Base-by-base conservation (phyloP, 2,329 filamentous ascomycete genomes). In the Verticillium tricorpus region DNA sequence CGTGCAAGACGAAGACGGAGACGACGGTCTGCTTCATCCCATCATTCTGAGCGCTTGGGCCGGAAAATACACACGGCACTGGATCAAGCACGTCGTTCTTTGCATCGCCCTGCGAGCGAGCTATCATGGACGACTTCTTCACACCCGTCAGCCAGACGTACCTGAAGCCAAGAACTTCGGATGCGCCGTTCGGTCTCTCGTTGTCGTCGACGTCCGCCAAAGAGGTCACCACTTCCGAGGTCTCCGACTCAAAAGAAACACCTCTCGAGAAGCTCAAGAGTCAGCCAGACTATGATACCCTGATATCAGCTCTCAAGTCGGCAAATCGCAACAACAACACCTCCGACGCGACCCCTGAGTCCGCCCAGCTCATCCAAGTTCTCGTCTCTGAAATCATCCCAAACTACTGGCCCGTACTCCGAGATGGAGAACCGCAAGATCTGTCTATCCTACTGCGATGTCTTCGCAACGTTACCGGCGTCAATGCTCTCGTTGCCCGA, bases 401-500 rank as follows among this genome's bases (percentile, higher is more conserved):
- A 1, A 91, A 93, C 70, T 96, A 94, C 74, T 98, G 95, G 94
- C 71, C 80, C 3, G 69, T 86, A 9, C 70, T 94, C 17, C 76
- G 79, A 40, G 82, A 84, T 62, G 77, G 76, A n/a, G 72, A 70
- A 2, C 34, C 71, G 32, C 63, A 67, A 28, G 82, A 83, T 45
- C 67, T 80, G 1, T 73, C 76, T 50, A 73, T 84, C 2, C 76
- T 98, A 17, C 67, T 91, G 1, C 73, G 76, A 63, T 91, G 88
- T 69, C 77, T 99, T 5, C 82, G 82, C 61, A 97, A 88, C 70
- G 80, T 95, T 17, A 82, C 89, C 2, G 93, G 93, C 0, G 74
- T 97, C 35, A 94, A 92, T 64, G 89, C 91, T n/a, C 71, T 93
- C 32, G 73, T 93, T 11, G 82, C 87, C n/a, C 86, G 89, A 60